These are phyloP conservation scores for Pichia sp. DNA, from an alignment of 1,139 yeast genomes.

Conservation along the genomic window DNA sequence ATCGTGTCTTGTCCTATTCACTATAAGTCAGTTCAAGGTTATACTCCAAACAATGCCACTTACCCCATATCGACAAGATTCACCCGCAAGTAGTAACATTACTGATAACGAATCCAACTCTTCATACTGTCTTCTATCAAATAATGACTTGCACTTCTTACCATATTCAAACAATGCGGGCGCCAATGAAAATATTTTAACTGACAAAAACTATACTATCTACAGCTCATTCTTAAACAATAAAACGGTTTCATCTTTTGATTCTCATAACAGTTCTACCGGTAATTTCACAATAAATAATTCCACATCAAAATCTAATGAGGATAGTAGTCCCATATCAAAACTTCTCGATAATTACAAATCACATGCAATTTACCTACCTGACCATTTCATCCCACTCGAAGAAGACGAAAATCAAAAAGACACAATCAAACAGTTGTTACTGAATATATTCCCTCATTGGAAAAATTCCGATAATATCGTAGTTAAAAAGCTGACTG, in stretches of 20 bases:
- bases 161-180: constrained; percentile 16
- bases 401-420: constrained; percentile 15
- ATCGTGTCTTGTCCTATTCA: too few relatives aligned
- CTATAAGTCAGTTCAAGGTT: too few relatives aligned
- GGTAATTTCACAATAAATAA: background rate
- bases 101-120: constrained; percentile 11
- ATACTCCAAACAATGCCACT: background rate
- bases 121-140: constrained; percentile 26
- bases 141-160: constrained; percentile 26
- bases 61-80: constrained; percentile 1
- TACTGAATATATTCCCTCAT: constrained; percentile 25
- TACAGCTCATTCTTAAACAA: constrained; percentile 14
- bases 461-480: constrained; percentile 22
- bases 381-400: constrained; percentile 23
- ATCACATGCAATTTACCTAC: constrained; percentile 28
- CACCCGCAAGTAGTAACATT: constrained; percentile 1
- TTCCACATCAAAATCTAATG: background rate
- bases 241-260: constrained; percentile 19
- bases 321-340: constrained; percentile 9
- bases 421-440: constrained; percentile 18
- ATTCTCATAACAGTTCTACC: constrained; percentile 1
- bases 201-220: constrained; percentile 5
- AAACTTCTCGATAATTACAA: constrained; percentile 22
- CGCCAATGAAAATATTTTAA: background rate
- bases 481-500: constrained; percentile 42